A percentile compares a stretch with the other conserved stretches of the same genome.
phyloP scores from a whole-genome alignment of 202 grass and related monocot species.

The Eragrostis tef region DNA sequence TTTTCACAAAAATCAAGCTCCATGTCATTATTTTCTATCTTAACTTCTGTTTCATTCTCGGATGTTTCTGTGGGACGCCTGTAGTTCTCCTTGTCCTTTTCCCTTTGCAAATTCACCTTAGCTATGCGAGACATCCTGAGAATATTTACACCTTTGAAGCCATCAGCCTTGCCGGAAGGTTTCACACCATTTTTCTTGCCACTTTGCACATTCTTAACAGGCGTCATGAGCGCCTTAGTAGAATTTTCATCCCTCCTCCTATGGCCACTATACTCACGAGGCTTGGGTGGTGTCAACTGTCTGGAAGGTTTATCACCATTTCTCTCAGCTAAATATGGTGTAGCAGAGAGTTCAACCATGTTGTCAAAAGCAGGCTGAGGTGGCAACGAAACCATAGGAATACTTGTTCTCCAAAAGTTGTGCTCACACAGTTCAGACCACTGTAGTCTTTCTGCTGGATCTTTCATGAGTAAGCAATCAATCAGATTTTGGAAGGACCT shows the following conservation, averaged over 20 bases:
- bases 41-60: constrained; percentile 84
- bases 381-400: constrained; percentile 63
- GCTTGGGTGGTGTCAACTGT: constrained; percentile 70
- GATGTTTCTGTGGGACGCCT: constrained; percentile 66
- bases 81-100: constrained; percentile 91
- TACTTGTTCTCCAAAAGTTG: constrained; percentile 80
- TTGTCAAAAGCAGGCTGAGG: constrained; percentile 75
- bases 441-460: constrained; percentile 93
- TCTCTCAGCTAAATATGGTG: constrained; percentile 66
- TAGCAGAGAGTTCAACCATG: constrained; percentile 67
- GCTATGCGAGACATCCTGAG: constrained; percentile 91
- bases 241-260: constrained; percentile 76
- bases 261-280: constrained; percentile 53
- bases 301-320: constrained; percentile 74
- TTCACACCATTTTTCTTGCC: constrained; percentile 70
- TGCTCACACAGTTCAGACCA: constrained; percentile 94
- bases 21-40: constrained; percentile 98
- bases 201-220: constrained; percentile 76
- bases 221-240: constrained; percentile 48
- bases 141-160: constrained; percentile 75
- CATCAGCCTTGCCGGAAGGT: constrained; percentile 52
- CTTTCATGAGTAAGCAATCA: constrained; percentile 82
- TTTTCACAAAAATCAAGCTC: constrained; percentile 98
- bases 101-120: constrained; percentile 93
- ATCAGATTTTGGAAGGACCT: constrained; percentile 89